Base-by-base conservation (phyloP, 495 filamentous ascomycete species). In the Penicillium ochrochloron region DNA sequence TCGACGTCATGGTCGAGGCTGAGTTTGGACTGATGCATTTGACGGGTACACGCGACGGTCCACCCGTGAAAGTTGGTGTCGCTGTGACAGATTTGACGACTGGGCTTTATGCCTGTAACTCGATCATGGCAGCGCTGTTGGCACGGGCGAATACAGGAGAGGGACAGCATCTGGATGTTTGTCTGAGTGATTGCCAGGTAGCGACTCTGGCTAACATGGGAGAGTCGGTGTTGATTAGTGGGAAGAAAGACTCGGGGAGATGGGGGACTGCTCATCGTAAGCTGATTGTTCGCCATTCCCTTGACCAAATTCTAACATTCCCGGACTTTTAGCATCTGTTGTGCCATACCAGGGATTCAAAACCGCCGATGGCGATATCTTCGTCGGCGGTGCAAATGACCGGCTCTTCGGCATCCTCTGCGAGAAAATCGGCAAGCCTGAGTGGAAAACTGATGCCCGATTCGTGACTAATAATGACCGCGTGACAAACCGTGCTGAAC, bases 11-110 rank as follows among this genome's bases (percentile, higher is more conserved):
- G 92, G 94, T 97, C 3, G 94, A 97, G 75, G 94, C 93, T 55
- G 94, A 97, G 74, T 91, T 97, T 77, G 94, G 94, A 4, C 72
- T 98, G 53, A 97, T 98, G 94, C 94, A 98, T 76, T 96, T 98
- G 60, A 98, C 94, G 1, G 94, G 94, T 12, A 82, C 82, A 44
- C 76, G 91, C 63, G 90, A 96, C 60, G 92, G 94, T 0, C 91
- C 92, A 5, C 94, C 94, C 0, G 94, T 96, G n/a, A 97, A 97
- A 76, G 94, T 98, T 3, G 94, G 94, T 3, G 94, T 97, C 19
- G 94, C 94, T 7, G 93, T 97, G 4, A 98, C 94, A 1, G 94
- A 98, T 73, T 76, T 98, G 59, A 97, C 94, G 0, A 97, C 94
- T 0, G 94, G 94, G 0, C 70, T 98, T 23, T 97, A 97, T 72